These are phyloP conservation scores for Hippophae tibetana DNA, from an alignment of 306 rosid species.

Conservation along the genomic window DNA sequence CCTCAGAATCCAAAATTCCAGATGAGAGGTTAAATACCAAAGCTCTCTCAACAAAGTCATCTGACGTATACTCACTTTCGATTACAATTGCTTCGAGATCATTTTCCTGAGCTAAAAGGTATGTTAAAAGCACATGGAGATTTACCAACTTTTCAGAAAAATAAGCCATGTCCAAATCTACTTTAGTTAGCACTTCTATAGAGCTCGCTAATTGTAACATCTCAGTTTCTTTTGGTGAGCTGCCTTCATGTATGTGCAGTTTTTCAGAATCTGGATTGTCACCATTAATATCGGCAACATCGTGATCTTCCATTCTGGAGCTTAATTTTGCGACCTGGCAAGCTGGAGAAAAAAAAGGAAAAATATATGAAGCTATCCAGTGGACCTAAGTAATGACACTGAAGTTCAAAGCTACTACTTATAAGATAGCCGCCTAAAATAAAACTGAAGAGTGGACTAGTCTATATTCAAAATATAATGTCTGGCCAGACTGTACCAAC, in stretches of 20 bases:
- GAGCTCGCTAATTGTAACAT: slow-evolving; percentile 41
- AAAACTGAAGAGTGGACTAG: too few relatives aligned
- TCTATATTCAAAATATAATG: too few relatives aligned
- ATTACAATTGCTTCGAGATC: slow-evolving; percentile 56
- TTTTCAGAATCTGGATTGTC: slow-evolving; percentile 27
- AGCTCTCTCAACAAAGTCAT: slow-evolving; percentile 44
- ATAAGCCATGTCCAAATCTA: slow-evolving; percentile 76
- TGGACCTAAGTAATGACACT: not conserved
- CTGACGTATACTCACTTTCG: slow-evolving; percentile 25
- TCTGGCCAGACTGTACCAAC: too few relatives aligned
- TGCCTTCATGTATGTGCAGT: slow-evolving; percentile 23
- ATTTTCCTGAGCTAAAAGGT: slow-evolving; percentile 57
- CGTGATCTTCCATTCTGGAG: slow-evolving; percentile 40
- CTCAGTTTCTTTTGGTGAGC: slow-evolving; percentile 35
- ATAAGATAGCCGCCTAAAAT: too few relatives aligned
- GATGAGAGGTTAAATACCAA: slow-evolving; percentile 63
- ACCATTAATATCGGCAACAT: slow-evolving; percentile 19
- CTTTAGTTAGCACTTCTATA: slow-evolving; percentile 46
- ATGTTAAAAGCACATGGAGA: slow-evolving; percentile 55
- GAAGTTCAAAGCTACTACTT: too few relatives aligned
- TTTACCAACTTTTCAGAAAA: slow-evolving; percentile 72
- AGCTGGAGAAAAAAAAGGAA: slow-evolving; percentile 19
- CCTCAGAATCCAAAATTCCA: slow-evolving; percentile 76
- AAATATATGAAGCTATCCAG: slow-evolving; percentile 1
- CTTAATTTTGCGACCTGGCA: slow-evolving; percentile 21